Conservation (phyloP, 2,329 filamentous ascomycete genomes). For the Ophiostoma pallidulum region DNA sequence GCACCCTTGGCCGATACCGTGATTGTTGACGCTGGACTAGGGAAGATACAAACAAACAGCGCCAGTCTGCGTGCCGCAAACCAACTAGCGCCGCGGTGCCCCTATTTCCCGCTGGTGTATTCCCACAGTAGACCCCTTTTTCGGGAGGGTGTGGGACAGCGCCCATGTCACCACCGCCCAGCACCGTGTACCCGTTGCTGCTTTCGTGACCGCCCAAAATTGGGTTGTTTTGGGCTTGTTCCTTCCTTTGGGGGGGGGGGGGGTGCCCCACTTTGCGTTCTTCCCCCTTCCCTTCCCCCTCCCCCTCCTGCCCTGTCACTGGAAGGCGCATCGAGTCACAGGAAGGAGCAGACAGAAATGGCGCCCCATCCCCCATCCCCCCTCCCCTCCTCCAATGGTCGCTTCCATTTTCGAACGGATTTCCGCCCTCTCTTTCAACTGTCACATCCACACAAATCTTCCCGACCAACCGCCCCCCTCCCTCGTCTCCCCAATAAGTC, state of each 20-base stretch:
- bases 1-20: no score
- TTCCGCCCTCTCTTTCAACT: slow-evolving; percentile 7
- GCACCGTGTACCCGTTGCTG: background rate
- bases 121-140: background rate
- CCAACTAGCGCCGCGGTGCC: background rate
- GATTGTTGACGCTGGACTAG: no score
- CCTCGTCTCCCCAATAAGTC: slow-evolving; percentile 7
- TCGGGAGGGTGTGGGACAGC: background rate
- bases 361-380: no score
- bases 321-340: background rate
- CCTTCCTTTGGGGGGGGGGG: background rate
- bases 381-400: background rate
- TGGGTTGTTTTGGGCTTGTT: background rate
- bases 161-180: background rate
- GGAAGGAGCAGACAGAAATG: no score
- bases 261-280: background rate
- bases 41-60: no score
- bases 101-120: background rate
- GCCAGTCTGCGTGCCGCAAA: background rate
- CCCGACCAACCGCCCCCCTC: slow-evolving; percentile 10
- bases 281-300: background rate
- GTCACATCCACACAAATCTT: slow-evolving; percentile 8
- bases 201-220: background rate
- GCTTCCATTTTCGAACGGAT: background rate
- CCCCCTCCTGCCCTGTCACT: background rate